phyloP scores from a whole-genome alignment of 306 rosid genomes.

The Cucurbita ficifolia region DNA sequence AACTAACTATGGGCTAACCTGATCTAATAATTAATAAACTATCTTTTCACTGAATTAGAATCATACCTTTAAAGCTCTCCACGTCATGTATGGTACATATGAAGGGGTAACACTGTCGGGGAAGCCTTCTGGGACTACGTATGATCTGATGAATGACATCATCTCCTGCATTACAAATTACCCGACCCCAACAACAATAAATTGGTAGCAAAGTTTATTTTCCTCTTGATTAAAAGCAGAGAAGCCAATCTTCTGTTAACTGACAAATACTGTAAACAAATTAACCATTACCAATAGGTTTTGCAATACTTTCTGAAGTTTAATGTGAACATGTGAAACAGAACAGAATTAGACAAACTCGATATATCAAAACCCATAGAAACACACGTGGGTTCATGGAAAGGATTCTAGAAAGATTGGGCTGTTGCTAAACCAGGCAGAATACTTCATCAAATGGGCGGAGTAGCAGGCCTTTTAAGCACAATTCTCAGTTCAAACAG shows the following conservation, averaged over 20 bases:
- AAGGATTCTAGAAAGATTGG: background rate
- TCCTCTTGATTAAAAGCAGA: background rate
- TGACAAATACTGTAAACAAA: background rate
- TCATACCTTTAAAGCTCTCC: constrained; percentile 90
- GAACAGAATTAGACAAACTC: background rate
- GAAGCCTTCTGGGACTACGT: constrained; percentile 95
- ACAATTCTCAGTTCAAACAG: background rate
- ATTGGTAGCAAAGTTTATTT: background rate
- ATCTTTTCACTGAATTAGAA: background rate
- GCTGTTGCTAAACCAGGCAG: background rate
- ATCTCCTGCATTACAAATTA: constrained; percentile 40
- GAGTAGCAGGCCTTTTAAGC: background rate
- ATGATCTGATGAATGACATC: constrained; percentile 59
- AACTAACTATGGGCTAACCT: background rate
- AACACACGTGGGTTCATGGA: background rate
- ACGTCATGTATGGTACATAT: constrained; percentile 88
- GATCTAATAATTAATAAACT: background rate
- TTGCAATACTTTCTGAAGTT: background rate
- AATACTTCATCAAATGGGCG: background rate
- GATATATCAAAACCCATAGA: background rate
- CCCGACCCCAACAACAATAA: background rate
- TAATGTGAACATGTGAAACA: background rate
- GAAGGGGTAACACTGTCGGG: constrained; percentile 81
- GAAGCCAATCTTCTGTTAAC: background rate
- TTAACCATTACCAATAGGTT: background rate